phyloP scores from a whole-genome alignment of 345 rosid genomes.

The Corchorus capsularis region DNA sequence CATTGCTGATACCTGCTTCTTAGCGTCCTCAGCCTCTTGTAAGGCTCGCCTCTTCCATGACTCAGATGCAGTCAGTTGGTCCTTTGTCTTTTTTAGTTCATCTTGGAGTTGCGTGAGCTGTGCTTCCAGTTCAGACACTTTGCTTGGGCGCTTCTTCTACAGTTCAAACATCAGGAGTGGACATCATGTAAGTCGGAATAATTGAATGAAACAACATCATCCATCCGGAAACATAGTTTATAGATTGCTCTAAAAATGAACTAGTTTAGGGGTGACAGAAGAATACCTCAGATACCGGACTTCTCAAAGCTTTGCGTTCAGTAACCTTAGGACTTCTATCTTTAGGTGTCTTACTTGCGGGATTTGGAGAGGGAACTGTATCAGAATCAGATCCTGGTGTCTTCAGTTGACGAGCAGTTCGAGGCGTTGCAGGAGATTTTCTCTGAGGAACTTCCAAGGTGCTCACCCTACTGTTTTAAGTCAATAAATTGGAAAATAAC shows the following conservation, averaged over 20 bases:
- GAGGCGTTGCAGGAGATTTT: constrained; percentile 71
- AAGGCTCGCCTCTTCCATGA: constrained; percentile 65
- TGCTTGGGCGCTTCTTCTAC: constrained; percentile 63
- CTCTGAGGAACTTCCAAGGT: constrained; percentile 66
- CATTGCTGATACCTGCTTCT: constrained; percentile 51
- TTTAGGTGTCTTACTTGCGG: constrained; percentile 58
- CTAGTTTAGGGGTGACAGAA: neutral
- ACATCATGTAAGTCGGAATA: constrained; percentile 11
- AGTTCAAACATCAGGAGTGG: constrained; percentile 26
- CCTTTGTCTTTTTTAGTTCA: constrained; percentile 78
- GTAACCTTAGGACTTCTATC: constrained; percentile 69
- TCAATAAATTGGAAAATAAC: constrained; percentile 15
- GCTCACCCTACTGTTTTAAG: constrained; percentile 45
- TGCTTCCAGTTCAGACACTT: constrained; percentile 59
- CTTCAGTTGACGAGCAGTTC: constrained; percentile 70
- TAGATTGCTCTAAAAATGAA: neutral
- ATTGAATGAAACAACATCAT: neutral
- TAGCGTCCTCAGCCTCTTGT: constrained; percentile 79
- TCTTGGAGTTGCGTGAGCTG: constrained; percentile 79
- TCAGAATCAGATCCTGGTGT: constrained; percentile 51
- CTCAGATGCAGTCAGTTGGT: constrained; percentile 71
- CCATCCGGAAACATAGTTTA: neutral
- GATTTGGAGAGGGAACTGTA: constrained; percentile 48
- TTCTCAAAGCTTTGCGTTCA: constrained; percentile 74
- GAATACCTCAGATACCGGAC: constrained; percentile 73